phyloP scores from a whole-genome alignment of 2,329 filamentous ascomycete genomes.

The Hypoxylon sp. region DNA sequence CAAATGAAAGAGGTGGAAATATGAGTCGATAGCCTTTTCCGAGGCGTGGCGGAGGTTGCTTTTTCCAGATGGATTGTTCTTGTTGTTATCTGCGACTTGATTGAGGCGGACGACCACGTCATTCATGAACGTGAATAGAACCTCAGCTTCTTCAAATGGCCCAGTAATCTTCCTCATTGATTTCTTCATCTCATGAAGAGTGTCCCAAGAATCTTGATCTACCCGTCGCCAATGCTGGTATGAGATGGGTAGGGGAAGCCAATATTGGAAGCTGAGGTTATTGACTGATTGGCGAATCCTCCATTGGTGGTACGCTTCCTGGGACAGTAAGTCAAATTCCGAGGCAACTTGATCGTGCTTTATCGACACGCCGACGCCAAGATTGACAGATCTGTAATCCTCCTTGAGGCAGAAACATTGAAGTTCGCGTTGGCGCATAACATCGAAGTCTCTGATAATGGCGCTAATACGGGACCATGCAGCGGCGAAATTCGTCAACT shows the following conservation, averaged over 20 bases:
- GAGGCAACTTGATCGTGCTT: constrained; percentile 49
- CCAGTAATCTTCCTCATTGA: constrained; percentile 34
- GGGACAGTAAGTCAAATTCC: constrained; percentile 59
- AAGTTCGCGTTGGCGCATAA: constrained; percentile 54
- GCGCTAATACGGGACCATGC: constrained; percentile 49
- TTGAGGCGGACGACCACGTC: constrained; percentile 60
- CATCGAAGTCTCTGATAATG: constrained; percentile 48
- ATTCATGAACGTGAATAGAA: constrained; percentile 60
- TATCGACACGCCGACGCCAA: constrained; percentile 54
- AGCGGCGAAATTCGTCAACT: constrained; percentile 49
- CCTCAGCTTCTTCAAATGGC: constrained; percentile 42
- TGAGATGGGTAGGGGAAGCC: constrained; percentile 58
- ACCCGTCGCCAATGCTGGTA: constrained; percentile 55
- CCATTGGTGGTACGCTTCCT: constrained; percentile 50
- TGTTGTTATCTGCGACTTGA: constrained; percentile 46
- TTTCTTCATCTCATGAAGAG: constrained; percentile 44
- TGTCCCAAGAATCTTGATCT: constrained; percentile 36
- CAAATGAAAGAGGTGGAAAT: constrained; percentile 62
- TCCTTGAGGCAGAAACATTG: constrained; percentile 58
- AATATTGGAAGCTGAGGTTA: constrained; percentile 51
- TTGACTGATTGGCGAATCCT: constrained; percentile 53
- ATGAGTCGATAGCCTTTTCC: constrained; percentile 62
- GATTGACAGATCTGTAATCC: constrained; percentile 48
- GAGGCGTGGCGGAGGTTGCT: constrained; percentile 57
- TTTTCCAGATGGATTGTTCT: constrained; percentile 34